Base-by-base conservation (phyloP, 768 basidiomycete genomes). In the Collybia sordida region DNA sequence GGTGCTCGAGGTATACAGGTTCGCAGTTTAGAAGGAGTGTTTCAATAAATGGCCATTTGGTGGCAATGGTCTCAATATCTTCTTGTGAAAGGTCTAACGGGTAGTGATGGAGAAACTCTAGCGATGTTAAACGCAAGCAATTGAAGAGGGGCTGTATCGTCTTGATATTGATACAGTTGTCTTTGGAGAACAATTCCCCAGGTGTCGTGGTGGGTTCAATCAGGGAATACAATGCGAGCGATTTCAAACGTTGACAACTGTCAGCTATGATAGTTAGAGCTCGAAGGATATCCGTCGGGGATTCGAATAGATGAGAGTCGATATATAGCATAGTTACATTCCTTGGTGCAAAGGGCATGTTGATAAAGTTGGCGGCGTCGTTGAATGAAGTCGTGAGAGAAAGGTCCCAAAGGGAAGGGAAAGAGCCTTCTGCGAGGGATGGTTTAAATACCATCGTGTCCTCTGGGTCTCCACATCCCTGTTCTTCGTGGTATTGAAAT, bases 401-500 rank as follows among this genome's bases (percentile, higher is more conserved):
- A 35, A 83, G 69, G 50, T 84, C 82, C 59, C 67, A 74, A 3
- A 86, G 66, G 1, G 70, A 65, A 0, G 80, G 80, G 58, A 85
- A 85, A 0, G 79, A 74, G 18, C 75, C 79, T 55, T 78, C 70
- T 18, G 60, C 35, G 14, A 83, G 61, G 2, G 51, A 54, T 1
- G 84, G 82, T 14, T 43, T 18, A 56, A 83, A 82, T 25, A 64
- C 57, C 8, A 59, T 49, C 0, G 79, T 70, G 51, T 86, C 83
- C 1, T 45, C 50, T 1, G 65, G 61, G 38, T 73, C 64, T 0
- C 83, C 83, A 12, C 55, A 59, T 5, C 83, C 82, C 50, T 83
- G 79, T 0, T 67, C 61, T 6, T 64, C 54, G n/a, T 67, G 50
- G 55, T 79, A 82, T 45, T 76, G 78, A 48, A 82, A 85, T 46